phyloP scores from a whole-genome alignment of 225 moss, liverwort and hornwort genomes.

The Straminergon stramineum region DNA sequence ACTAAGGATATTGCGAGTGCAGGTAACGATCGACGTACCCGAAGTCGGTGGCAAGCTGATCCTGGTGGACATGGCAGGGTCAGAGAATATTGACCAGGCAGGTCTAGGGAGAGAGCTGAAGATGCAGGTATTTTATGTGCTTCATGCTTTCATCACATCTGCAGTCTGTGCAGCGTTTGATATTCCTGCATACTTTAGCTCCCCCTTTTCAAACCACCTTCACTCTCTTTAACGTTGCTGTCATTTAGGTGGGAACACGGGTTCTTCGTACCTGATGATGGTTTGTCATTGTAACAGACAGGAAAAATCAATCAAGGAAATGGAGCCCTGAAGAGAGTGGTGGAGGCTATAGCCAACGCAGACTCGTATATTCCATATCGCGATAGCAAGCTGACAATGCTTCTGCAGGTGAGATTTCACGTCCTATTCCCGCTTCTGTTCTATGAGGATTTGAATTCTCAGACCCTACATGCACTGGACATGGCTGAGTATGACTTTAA shows the following conservation, averaged over 20 bases:
- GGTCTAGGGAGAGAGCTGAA: constrained; percentile 72
- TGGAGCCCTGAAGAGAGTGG: constrained; percentile 81
- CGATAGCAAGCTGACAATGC: constrained; percentile 94
- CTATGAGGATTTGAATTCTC: no score
- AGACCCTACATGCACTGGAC: neutral
- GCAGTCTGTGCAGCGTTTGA: neutral
- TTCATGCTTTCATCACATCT: neutral
- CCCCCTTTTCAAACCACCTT: neutral
- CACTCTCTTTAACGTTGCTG: neutral
- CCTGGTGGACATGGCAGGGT: constrained; percentile 92
- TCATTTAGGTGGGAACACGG: neutral
- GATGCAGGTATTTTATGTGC: constrained; percentile 51
- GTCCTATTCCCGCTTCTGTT: neutral
- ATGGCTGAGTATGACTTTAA: neutral
- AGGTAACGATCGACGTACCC: constrained; percentile 87
- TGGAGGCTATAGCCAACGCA: constrained; percentile 85
- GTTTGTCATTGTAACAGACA: constrained; percentile 28
- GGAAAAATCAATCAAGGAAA: constrained; percentile 97
- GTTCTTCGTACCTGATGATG: neutral
- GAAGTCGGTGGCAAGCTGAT: constrained; percentile 84
- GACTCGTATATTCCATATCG: constrained; percentile 93
- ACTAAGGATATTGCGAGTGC: neutral
- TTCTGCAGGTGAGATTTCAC: constrained; percentile 58
- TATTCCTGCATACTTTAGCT: no score
- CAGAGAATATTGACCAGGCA: constrained; percentile 92